Evolutionary conservation across 352 stramenopile genomes (phyloP).

Genomic region (Globisporangium acanthophoron): DNA sequence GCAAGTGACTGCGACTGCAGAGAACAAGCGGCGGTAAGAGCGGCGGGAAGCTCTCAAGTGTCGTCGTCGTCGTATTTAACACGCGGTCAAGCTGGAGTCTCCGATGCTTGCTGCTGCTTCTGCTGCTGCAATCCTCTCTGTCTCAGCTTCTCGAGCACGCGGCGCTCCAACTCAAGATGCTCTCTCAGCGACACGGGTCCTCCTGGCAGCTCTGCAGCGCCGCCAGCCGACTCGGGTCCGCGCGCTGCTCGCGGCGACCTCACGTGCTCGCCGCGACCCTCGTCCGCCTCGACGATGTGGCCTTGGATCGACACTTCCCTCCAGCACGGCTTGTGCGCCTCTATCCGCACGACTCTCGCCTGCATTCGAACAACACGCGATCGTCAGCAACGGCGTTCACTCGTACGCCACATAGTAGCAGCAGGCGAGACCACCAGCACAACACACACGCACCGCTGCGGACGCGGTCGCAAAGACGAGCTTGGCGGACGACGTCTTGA

Average conservation of each 20-base stretch:
- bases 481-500: slow-evolving; percentile 66
- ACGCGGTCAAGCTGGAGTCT: slow-evolving; percentile 12
- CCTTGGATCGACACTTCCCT: slow-evolving; percentile 66
- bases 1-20: slow-evolving; percentile 36
- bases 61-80: slow-evolving; percentile 1
- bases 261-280: slow-evolving; percentile 15
- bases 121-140: slow-evolving; percentile 29
- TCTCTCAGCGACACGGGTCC: slow-evolving; percentile 47
- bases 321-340: slow-evolving; percentile 68
- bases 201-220: slow-evolving; percentile 19
- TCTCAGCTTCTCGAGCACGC: slow-evolving; percentile 45
- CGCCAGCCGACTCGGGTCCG: slow-evolving; percentile 8
- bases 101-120: slow-evolving; percentile 12
- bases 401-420: neutral
- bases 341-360: slow-evolving; percentile 54
- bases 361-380: slow-evolving; percentile 8
- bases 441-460: slow-evolving; percentile 29
- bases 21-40: slow-evolving; percentile 34
- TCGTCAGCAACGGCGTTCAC: neutral
- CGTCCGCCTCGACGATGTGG: slow-evolving; percentile 62
- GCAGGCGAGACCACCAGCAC: neutral
- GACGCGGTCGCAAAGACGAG: slow-evolving; percentile 44
- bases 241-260: slow-evolving; percentile 4
- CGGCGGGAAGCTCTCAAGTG: neutral
- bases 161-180: slow-evolving; percentile 49